A percentile compares a stretch with the other conserved stretches of the same genome.
Conservation (phyloP, 306 rosid genomes). For the Bauhinia variegata region DNA sequence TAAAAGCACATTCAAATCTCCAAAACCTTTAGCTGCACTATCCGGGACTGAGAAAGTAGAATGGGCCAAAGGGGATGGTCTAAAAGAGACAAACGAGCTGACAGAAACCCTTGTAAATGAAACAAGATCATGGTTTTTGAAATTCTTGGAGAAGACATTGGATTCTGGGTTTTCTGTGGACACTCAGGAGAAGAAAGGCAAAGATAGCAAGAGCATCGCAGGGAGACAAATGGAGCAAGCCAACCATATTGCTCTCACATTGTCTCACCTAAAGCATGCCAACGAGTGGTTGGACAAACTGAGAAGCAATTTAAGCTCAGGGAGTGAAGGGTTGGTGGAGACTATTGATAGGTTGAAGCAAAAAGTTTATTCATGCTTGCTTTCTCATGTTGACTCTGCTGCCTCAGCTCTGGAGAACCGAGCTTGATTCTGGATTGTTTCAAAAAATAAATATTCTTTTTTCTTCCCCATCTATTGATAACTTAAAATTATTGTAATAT, state of each 20-base stretch:
- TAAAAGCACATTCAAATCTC: conserved; percentile 48
- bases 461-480: conserved; percentile 23
- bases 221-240: conserved; percentile 58
- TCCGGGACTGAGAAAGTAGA: conserved; percentile 69
- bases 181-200: conserved; percentile 62
- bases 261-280: conserved; percentile 83
- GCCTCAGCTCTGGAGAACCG: conserved; percentile 80
- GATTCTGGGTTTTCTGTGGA: conserved; percentile 65
- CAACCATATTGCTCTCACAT: conserved; percentile 66
- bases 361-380: conserved; percentile 75
- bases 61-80: conserved; percentile 73
- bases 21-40: conserved; percentile 49
- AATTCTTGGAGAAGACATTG: conserved; percentile 71
- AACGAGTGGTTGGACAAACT: conserved; percentile 90
- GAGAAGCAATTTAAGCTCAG: conserved; percentile 47
- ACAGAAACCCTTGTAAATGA: conserved; percentile 62
- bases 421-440: conserved; percentile 42
- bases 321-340: conserved; percentile 47
- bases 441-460: neutral
- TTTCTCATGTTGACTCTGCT: conserved; percentile 75
- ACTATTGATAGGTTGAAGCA: conserved; percentile 69
- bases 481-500: conserved; percentile 46
- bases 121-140: conserved; percentile 88
- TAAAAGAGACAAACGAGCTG: conserved; percentile 61
- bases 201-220: conserved; percentile 56